Evolutionary conservation across 2,329 filamentous ascomycete genomes (phyloP).

Genomic region (Trichoderma lentiforme): DNA sequence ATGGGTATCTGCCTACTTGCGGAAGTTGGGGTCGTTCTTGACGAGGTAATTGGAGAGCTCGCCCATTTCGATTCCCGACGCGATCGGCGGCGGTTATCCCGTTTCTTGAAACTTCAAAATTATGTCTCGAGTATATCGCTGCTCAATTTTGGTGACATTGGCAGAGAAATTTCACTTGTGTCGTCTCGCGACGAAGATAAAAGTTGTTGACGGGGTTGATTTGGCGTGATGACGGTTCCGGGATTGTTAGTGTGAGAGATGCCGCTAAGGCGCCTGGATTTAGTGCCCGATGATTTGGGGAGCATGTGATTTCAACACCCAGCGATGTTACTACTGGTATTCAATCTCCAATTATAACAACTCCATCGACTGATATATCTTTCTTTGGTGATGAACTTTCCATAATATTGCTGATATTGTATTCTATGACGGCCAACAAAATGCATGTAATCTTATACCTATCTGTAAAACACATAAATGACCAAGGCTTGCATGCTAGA

Average conservation of each 20-base stretch:
- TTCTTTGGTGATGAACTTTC: background rate
- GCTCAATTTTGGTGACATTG: background rate
- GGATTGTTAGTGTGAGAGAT: background rate
- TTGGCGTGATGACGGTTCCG: background rate
- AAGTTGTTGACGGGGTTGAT: background rate
- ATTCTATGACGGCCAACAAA: background rate
- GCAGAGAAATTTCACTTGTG: background rate
- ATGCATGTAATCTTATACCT: background rate
- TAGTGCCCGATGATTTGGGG: background rate
- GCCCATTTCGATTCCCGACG: constrained; percentile 44
- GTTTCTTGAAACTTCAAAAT: background rate
- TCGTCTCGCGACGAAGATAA: background rate
- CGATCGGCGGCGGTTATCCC: background rate
- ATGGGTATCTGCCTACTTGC: constrained; percentile 41
- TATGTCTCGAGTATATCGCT: background rate
- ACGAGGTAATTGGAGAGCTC: constrained; percentile 67
- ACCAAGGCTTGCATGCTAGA: too few species aligned
- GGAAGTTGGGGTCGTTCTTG: constrained; percentile 59
- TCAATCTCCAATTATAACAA: background rate
- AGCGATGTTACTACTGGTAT: background rate
- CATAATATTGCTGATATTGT: too few species aligned
- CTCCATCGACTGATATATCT: background rate
- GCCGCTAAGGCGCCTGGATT: background rate
- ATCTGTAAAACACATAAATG: background rate
- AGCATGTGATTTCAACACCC: background rate